Conservation (phyloP, 176 grass and related monocot genomes). For the Avena insularis region DNA sequence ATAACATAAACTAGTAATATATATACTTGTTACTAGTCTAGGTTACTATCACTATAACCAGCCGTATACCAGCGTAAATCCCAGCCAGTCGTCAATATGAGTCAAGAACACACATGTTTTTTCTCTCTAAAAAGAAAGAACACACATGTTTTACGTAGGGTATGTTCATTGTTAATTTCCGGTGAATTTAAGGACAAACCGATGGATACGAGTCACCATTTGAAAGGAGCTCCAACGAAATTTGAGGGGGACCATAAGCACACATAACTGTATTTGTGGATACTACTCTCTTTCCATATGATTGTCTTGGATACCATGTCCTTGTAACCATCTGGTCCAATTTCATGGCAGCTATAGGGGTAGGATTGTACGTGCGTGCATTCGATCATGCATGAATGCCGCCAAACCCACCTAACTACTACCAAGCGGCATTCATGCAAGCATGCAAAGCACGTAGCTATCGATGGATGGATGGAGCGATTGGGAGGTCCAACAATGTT, state of each 20-base stretch:
- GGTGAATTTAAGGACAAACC: neutral
- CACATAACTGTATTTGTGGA: neutral
- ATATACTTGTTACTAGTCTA: too few species aligned
- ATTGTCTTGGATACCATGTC: constrained; percentile 17
- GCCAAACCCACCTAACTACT: neutral
- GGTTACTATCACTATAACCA: too few species aligned
- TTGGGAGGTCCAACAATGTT: constrained; percentile 24
- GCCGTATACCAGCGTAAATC: too few species aligned
- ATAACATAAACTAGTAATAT: too few species aligned
- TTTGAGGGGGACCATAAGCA: neutral
- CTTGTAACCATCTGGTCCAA: neutral
- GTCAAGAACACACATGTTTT: too few species aligned
- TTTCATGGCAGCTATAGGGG: neutral
- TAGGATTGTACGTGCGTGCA: neutral
- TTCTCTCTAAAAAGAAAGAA: too few species aligned
- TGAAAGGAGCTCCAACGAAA: neutral
- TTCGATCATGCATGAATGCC: constrained; percentile 22
- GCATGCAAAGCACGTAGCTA: constrained; percentile 1
- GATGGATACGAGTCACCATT: neutral
- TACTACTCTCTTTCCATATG: neutral
- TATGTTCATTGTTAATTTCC: too few species aligned
- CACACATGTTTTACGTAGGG: neutral
- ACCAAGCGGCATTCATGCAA: neutral
- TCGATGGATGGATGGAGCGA: neutral
- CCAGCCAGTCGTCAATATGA: too few species aligned